phyloP scores from a whole-genome alignment of 164 flowering plant species.

The Vitis labrusca region DNA sequence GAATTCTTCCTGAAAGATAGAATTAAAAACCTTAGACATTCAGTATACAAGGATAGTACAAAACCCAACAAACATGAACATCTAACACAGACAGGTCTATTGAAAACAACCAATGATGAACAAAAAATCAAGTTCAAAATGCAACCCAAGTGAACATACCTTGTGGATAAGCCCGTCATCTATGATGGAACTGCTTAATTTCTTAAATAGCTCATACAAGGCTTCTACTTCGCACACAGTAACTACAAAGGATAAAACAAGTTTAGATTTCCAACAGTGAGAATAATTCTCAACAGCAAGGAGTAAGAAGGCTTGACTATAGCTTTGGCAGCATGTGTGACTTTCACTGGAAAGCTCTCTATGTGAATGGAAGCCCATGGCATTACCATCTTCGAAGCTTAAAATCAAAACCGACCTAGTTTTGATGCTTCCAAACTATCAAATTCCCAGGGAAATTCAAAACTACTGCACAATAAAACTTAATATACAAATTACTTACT shows the following conservation, averaged over 20 bases:
- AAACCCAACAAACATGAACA: background rate
- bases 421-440: too few relatives aligned
- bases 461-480: too few relatives aligned
- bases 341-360: too few relatives aligned
- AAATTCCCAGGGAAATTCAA: too few relatives aligned
- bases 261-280: too few relatives aligned
- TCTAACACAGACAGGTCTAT: background rate
- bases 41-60: background rate
- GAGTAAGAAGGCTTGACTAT: background rate
- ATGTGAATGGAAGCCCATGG: too few relatives aligned
- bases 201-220: slow-evolving; percentile 66
- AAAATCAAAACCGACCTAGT: too few relatives aligned
- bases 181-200: slow-evolving; percentile 65
- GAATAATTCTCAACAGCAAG: background rate
- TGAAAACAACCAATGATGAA: too few relatives aligned
- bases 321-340: background rate
- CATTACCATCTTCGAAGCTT: too few relatives aligned
- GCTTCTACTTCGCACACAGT: slow-evolving; percentile 77
- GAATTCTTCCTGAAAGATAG: slow-evolving; percentile 51
- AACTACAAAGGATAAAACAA: slow-evolving; percentile 40
- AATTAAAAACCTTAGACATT: background rate
- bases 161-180: slow-evolving; percentile 73
- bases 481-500: too few relatives aligned
- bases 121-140: background rate
- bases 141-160: slow-evolving; percentile 23